Percentiles rank a stretch among this genome's conserved stretches.
phyloP scores from a whole-genome alignment of 345 rosid species.

The Eucalyptus marginata region DNA sequence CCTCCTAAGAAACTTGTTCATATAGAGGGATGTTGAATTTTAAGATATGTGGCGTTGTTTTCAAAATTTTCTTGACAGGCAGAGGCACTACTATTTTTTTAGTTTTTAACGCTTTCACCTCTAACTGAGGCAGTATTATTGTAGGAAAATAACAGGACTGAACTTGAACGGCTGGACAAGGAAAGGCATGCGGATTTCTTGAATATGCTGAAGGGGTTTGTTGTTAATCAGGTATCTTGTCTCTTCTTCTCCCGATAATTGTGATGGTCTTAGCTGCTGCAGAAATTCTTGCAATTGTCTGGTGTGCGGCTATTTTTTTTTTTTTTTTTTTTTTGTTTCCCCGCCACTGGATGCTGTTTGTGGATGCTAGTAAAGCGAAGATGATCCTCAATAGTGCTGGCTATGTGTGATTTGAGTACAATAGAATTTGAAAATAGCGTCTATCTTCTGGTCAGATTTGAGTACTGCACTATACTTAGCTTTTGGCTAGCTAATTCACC shows the following conservation, averaged over 20 bases:
- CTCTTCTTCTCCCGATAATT: background rate
- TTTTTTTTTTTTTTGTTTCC: background rate
- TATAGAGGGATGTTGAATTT: background rate
- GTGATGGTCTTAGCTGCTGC: background rate
- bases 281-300: background rate
- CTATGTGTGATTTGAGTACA: background rate
- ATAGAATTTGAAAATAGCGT: background rate
- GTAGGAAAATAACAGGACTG: conserved; percentile 80
- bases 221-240: conserved; percentile 64
- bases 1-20: background rate
- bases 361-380: background rate
- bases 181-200: conserved; percentile 76
- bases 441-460: background rate
- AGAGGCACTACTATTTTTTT: background rate
- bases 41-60: background rate
- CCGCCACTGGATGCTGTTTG: background rate
- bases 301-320: background rate
- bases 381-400: background rate
- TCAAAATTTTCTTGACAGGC: background rate
- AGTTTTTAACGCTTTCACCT: background rate
- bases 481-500: background rate
- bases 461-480: background rate
- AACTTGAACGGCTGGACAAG: conserved; percentile 76
- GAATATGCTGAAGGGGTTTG: conserved; percentile 92
- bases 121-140: background rate